Base-by-base conservation (phyloP, 1,284 basidiomycete species). In the Fistulinella cinereoalba region DNA sequence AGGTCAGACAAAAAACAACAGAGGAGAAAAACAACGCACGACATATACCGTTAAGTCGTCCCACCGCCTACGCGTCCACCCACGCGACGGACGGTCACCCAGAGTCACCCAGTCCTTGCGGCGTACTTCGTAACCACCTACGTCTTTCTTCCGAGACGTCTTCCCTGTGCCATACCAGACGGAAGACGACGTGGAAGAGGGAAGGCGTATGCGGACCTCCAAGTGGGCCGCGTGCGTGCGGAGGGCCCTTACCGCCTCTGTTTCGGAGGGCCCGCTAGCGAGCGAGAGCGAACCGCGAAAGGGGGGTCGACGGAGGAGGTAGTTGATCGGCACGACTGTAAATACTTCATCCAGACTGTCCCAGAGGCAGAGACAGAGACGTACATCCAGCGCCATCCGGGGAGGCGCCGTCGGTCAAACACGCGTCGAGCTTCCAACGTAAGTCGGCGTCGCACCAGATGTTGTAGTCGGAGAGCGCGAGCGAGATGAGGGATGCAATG, bases 391-490 rank as follows among this genome's bases (percentile, higher is more conserved):
- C 70, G 2, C 63, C 64, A 13, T 68, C 65, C 31, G 46, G 32
- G 2, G 43, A 33, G 1, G 28, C 31, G 10, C 51, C 46, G 7
- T 53, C 39, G 4, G 11, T 24, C 29, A 66, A 19, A 51, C 49
- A 62, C 3, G 63, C 61, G 25, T 79, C 74, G 8, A 83, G 64
- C 21, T 65, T 71, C 41, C 72, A 64, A 15, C 79, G 68, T 12
- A 87, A 57, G 43, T 80, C 77, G 0, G 72, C 58, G 52, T 85
- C 73, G 2, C 62, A 56, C 82, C 81, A 87, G 6, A 87, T 59
- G 7, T 74, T 71, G 61, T 84, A 75, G 56, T 86, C 77, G 6
- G 85, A 83, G n/a, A 88, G 65, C 0, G 83, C 72, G 6, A 88
- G 74, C 15, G 67, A 68, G 24, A 84, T 50, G 19, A 85, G 66